phyloP scores from a whole-genome alignment of 2,329 filamentous ascomycete species.

The Ophiostoma triangulosporum region DNA sequence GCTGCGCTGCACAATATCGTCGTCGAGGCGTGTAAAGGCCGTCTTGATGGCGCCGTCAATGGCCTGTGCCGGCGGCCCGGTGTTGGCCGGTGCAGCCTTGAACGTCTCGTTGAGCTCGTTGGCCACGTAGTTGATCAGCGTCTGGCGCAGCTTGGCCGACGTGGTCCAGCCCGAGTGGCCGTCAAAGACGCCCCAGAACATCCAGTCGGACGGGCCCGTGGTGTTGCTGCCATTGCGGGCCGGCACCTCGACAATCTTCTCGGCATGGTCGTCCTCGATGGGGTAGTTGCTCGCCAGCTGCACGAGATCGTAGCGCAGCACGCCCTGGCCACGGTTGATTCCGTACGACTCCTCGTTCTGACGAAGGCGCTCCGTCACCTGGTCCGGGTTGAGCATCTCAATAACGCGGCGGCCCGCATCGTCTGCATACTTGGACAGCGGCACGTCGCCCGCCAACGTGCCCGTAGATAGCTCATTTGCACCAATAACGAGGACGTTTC shows the following conservation, averaged over 20 bases:
- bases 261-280: conserved; percentile 95
- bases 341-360: conserved; percentile 85
- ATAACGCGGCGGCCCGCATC: conserved; percentile 74
- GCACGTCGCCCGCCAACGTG: conserved; percentile 70
- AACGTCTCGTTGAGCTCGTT: conserved; percentile 88
- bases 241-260: conserved; percentile 91
- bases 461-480: conserved; percentile 84
- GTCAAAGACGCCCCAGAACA: conserved; percentile 99
- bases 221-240: conserved; percentile 28
- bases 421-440: conserved; percentile 77
- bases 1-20: conserved; percentile 89
- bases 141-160: conserved; percentile 86
- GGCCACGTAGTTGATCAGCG: conserved; percentile 82
- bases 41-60: conserved; percentile 87
- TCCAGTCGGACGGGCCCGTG: conserved; percentile 69
- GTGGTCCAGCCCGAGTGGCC: conserved; percentile 97
- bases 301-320: conserved; percentile 86
- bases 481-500: conserved; percentile 72
- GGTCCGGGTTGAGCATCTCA: conserved; percentile 92
- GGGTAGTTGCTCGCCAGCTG: conserved; percentile 94
- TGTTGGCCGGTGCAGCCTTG: conserved; percentile 47
- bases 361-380: conserved; percentile 79
- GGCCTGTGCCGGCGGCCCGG: conserved; percentile 59
- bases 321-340: conserved; percentile 77
- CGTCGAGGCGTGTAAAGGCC: conserved; percentile 75